These are phyloP conservation scores for Rehmannia glutinosa DNA, from an alignment of 257 asterid species.

Conservation along the genomic window DNA sequence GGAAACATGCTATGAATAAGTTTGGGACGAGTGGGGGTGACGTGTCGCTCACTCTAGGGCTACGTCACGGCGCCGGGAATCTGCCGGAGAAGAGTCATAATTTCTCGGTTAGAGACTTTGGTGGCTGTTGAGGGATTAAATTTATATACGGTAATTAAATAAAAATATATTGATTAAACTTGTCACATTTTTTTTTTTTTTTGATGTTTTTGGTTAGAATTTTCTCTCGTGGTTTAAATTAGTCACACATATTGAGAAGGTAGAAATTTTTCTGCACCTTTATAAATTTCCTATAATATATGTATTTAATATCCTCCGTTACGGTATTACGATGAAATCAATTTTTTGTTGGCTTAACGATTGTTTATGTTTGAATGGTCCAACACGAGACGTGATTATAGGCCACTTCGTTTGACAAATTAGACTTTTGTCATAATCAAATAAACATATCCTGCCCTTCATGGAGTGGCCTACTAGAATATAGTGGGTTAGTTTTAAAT, in stretches of 20 bases:
- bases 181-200: background rate
- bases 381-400: too few relatives aligned
- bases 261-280: background rate
- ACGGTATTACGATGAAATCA: too few relatives aligned
- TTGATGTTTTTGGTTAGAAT: background rate
- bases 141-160: background rate
- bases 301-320: too few relatives aligned
- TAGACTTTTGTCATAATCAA: too few relatives aligned
- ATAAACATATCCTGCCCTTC: too few relatives aligned
- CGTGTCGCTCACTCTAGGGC: conserved; percentile 82
- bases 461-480: too few relatives aligned
- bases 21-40: conserved; percentile 60
- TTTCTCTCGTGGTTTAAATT: background rate
- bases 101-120: conserved; percentile 47
- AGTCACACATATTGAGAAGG: conserved; percentile 15
- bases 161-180: background rate
- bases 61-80: conserved; percentile 65
- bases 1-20: conserved; percentile 16
- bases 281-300: too few relatives aligned
- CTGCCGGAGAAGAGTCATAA: conserved; percentile 51
- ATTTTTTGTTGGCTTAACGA: too few relatives aligned
- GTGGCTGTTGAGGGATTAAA: conserved; percentile 11
- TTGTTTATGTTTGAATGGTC: too few relatives aligned
- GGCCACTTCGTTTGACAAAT: too few relatives aligned
- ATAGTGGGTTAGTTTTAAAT: too few relatives aligned